Conservation (phyloP, 1,284 basidiomycete species). For the Heterobasidion occidentale region DNA sequence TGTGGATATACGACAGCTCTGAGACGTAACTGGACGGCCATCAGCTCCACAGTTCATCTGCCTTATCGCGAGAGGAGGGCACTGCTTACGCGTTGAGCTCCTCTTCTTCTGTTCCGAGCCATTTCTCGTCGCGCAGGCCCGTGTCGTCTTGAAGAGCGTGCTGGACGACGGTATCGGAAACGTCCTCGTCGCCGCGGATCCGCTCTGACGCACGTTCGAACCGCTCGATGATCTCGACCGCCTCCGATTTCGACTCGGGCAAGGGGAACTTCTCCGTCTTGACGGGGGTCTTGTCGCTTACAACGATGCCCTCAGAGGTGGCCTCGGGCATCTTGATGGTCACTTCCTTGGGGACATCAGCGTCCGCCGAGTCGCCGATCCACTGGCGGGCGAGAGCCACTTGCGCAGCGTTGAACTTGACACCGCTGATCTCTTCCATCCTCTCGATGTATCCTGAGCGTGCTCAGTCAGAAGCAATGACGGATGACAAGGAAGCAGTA, state of each 20-base stretch:
- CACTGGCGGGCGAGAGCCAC: slow-evolving; percentile 82
- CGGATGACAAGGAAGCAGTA: background rate
- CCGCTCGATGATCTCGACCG: slow-evolving; percentile 49
- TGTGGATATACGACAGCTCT: slow-evolving; percentile 77
- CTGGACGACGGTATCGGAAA: slow-evolving; percentile 72
- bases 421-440: slow-evolving; percentile 70
- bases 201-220: slow-evolving; percentile 60
- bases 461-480: background rate
- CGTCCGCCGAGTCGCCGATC: slow-evolving; percentile 47
- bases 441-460: slow-evolving; percentile 43
- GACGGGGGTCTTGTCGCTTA: slow-evolving; percentile 40
- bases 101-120: slow-evolving; percentile 78
- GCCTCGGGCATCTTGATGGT: slow-evolving; percentile 42
- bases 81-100: slow-evolving; percentile 59
- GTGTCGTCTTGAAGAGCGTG: slow-evolving; percentile 64
- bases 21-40: slow-evolving; percentile 55
- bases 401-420: slow-evolving; percentile 80
- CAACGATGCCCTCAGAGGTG: slow-evolving; percentile 29
- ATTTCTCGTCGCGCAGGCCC: slow-evolving; percentile 61
- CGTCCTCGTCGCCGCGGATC: slow-evolving; percentile 47
- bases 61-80: background rate
- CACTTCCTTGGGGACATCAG: slow-evolving; percentile 40
- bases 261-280: slow-evolving; percentile 58
- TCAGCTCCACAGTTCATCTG: background rate
- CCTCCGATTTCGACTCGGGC: slow-evolving; percentile 59